A percentile compares a stretch with the other conserved stretches of the same genome.
These are phyloP conservation scores for Ogataea saltuana DNA, from an alignment of 805 yeast genomes.

Conservation along the genomic window DNA sequence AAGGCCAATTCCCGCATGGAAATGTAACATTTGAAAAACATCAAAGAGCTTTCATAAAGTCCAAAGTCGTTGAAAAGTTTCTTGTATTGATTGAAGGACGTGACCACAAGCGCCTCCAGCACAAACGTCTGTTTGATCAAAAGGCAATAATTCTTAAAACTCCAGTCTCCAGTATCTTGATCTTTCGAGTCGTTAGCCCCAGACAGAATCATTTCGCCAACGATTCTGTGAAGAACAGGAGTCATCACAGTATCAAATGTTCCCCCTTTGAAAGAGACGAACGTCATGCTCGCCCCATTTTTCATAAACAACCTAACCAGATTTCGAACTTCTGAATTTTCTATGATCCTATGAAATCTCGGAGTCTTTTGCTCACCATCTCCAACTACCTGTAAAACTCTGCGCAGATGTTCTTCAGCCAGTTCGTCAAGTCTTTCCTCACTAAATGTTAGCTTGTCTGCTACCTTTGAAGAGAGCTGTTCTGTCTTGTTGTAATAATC, in stretches of 20 bases:
- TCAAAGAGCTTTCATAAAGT: conserved; percentile 28
- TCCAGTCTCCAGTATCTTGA: conserved; percentile 8
- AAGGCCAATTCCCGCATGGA: conserved; percentile 30
- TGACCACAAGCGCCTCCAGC: conserved; percentile 28
- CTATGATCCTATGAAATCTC: conserved; percentile 23
- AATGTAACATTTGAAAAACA: conserved; percentile 27
- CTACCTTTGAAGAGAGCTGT: conserved; percentile 21
- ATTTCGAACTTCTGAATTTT: conserved; percentile 21
- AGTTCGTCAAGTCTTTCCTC: conserved; percentile 1
- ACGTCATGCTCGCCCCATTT: conserved; percentile 20
- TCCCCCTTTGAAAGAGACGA: conserved; percentile 26
- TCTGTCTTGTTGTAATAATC: conserved; percentile 23
- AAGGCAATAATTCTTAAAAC: conserved; percentile 21
- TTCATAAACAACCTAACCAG: conserved; percentile 30
- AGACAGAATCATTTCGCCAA: conserved; percentile 27
- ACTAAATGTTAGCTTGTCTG: conserved; percentile 24
- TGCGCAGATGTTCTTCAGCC: conserved; percentile 13
- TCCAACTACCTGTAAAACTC: conserved; percentile 22
- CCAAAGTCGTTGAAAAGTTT: conserved; percentile 30
- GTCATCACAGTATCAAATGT: conserved; percentile 27
- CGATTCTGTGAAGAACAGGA: conserved; percentile 28
- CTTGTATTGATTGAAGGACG: conserved; percentile 29
- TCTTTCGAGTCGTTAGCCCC: conserved; percentile 6
- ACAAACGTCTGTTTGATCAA: conserved; percentile 29
- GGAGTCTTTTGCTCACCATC: conserved; percentile 3